Evolutionary conservation across 2,329 filamentous ascomycete species (phyloP).

Genomic region (Ophiostoma australiae): DNA sequence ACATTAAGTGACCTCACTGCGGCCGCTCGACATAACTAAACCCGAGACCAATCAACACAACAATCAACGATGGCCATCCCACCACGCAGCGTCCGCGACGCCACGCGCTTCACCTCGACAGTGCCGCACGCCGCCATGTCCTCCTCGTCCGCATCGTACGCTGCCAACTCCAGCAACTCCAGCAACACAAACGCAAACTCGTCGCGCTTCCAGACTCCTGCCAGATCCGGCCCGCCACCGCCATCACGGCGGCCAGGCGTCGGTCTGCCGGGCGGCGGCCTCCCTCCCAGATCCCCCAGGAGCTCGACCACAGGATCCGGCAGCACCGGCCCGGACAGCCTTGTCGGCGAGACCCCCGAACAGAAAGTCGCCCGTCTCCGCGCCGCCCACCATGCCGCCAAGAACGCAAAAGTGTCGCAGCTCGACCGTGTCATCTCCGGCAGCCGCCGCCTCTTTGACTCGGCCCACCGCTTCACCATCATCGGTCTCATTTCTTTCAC

Average conservation of each 20-base stretch:
- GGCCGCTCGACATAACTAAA: background rate
- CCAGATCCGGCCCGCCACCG: background rate
- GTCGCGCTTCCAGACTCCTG: slow-evolving; percentile 27
- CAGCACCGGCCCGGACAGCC: slow-evolving; percentile 26
- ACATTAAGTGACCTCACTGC: background rate
- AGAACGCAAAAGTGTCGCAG: slow-evolving; percentile 52
- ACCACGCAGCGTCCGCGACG: slow-evolving; percentile 67
- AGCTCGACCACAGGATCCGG: slow-evolving; percentile 16
- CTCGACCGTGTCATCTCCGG: slow-evolving; percentile 48
- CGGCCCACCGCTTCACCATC: slow-evolving; percentile 53
- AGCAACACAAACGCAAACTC: slow-evolving; percentile 10
- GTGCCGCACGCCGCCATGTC: slow-evolving; percentile 60
- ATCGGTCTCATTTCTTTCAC: slow-evolving; percentile 53
- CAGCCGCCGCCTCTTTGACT: slow-evolving; percentile 50
- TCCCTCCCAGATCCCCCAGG: background rate
- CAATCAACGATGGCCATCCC: slow-evolving; percentile 23
- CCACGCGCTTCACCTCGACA: slow-evolving; percentile 71
- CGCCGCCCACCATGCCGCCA: slow-evolving; percentile 62
- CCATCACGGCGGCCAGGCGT: background rate
- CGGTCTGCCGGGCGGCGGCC: background rate
- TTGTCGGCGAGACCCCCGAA: slow-evolving; percentile 56
- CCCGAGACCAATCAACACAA: background rate
- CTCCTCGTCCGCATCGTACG: slow-evolving; percentile 21
- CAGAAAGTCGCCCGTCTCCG: slow-evolving; percentile 65
- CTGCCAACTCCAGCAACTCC: slow-evolving; percentile 19